Evolutionary conservation across 2,329 filamentous ascomycete genomes (phyloP), one percentile per base, ranked within the genome.

Genomic region (Apiospora arundinis): DNA sequence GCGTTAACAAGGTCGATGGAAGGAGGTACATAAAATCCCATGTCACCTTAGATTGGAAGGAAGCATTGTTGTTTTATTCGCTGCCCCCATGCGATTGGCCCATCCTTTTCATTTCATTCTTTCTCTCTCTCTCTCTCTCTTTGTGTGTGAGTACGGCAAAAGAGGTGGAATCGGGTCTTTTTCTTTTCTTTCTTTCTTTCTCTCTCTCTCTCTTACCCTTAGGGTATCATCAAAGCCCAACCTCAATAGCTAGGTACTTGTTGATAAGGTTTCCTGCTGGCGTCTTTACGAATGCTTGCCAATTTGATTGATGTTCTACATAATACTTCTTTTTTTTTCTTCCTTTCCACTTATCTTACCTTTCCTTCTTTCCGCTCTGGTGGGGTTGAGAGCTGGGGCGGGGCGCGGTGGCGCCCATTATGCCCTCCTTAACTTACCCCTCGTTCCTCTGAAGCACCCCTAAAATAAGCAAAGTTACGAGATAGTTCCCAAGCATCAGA

Each of bases 281-380:
- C 45, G 14, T 48, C 45, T 48, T n/a, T 48, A 48, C 18, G 45
- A 48, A 8, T 18, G 21, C 45, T 46, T 46, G 16, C 45, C 16
- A 46, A 7, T 3, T 16, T 5, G 16, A 21, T 46, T 45, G 12
- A 14, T 16, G 12, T 12, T 45, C 2, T 45, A 16, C 42, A 12
- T 45, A 12, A 32, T 23, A 12, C 8, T 49, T 49, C 9, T 8
- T 28, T 56, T 8, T 52, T 25, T 52, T 16, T 16, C 14, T 45
- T 42, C 4, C 16, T 16, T 60, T 49, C 21, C 6, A 18, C 52
- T 37, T 60, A 2, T 44, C 14, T 12, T 44, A 2, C 42, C 28
- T 40, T 52, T 63, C 28, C 56, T 37, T 63, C 56, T 37, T 40
- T 40, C 56, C 56, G 56, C 28, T 63, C 32, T 63, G 56, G 56